Evolutionary conservation across 257 asterid genomes (phyloP).

Genomic region (Galeopsis tetrahit): DNA sequence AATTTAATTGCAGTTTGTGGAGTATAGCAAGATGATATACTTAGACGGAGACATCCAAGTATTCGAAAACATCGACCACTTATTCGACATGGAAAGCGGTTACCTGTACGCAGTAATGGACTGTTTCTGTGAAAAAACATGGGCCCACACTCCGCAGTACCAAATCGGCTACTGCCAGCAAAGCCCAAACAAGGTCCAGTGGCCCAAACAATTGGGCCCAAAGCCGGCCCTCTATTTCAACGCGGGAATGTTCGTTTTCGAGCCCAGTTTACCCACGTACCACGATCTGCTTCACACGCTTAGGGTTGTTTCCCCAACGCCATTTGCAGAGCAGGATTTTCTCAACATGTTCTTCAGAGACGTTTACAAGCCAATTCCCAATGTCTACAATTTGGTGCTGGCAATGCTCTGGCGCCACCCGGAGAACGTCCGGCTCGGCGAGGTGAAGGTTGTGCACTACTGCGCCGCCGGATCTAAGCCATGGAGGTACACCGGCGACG

Average conservation of each 20-base stretch:
- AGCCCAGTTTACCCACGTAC: slow-evolving; percentile 56
- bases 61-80: slow-evolving; percentile 52
- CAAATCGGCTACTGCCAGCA: slow-evolving; percentile 60
- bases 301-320: slow-evolving; percentile 44
- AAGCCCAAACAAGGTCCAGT: slow-evolving; percentile 41
- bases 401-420: slow-evolving; percentile 73
- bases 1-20: slow-evolving; percentile 52
- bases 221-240: slow-evolving; percentile 57
- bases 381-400: slow-evolving; percentile 49
- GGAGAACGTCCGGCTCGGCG: slow-evolving; percentile 47
- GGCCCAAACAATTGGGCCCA: slow-evolving; percentile 53
- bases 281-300: slow-evolving; percentile 46
- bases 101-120: slow-evolving; percentile 58
- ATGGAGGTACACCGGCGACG: slow-evolving; percentile 61
- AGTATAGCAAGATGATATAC: slow-evolving; percentile 63
- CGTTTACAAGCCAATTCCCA: slow-evolving; percentile 52
- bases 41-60: slow-evolving; percentile 63
- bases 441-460: slow-evolving; percentile 65
- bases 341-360: slow-evolving; percentile 51
- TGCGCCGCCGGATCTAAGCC: slow-evolving; percentile 68
- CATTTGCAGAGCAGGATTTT: slow-evolving; percentile 65
- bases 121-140: slow-evolving; percentile 60
- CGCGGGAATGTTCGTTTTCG: slow-evolving; percentile 60
- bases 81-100: slow-evolving; percentile 46
- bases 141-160: slow-evolving; percentile 51